Percentiles rank a stretch among this genome's conserved stretches.
These are phyloP conservation scores for Dendrobium officinale DNA, from an alignment of 106 monocot genomes.

Conservation along the genomic window DNA sequence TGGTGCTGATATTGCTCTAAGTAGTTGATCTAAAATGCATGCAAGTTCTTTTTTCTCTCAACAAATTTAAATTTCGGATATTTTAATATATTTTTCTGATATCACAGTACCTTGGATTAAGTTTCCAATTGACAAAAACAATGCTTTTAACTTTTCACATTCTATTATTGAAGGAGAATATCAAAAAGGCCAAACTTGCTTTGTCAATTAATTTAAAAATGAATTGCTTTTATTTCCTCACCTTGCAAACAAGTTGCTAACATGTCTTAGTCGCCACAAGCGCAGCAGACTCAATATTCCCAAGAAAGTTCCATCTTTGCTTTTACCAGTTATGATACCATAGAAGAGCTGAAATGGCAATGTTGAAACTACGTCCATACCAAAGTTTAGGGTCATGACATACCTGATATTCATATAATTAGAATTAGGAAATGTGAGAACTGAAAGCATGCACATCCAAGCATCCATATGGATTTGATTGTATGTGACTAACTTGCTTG, in stretches of 20 bases:
- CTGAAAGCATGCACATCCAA: background rate
- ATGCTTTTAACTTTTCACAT: no score
- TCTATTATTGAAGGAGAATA: no score
- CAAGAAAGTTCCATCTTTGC: background rate
- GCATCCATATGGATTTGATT: background rate
- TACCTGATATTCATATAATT: conserved; percentile 14
- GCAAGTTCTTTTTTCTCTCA: background rate
- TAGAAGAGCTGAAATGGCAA: conserved; percentile 11
- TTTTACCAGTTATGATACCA: background rate
- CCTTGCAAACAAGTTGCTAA: conserved; percentile 15
- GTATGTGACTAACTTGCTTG: background rate
- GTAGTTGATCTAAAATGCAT: background rate
- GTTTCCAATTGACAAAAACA: background rate
- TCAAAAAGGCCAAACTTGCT: background rate
- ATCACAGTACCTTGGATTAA: background rate
- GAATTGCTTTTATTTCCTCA: background rate
- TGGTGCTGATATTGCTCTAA: background rate
- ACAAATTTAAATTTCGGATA: background rate
- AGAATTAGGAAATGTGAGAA: background rate
- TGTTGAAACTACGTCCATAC: conserved; percentile 15
- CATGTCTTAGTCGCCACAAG: conserved; percentile 17
- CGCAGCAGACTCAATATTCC: conserved; percentile 17
- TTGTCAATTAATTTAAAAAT: background rate
- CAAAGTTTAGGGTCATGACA: conserved; percentile 10
- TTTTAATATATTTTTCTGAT: background rate